Evolutionary conservation across 2,329 filamentous ascomycete species (phyloP), one percentile per base, ranked within the genome.

Genomic region (Cladosporium sp.): DNA sequence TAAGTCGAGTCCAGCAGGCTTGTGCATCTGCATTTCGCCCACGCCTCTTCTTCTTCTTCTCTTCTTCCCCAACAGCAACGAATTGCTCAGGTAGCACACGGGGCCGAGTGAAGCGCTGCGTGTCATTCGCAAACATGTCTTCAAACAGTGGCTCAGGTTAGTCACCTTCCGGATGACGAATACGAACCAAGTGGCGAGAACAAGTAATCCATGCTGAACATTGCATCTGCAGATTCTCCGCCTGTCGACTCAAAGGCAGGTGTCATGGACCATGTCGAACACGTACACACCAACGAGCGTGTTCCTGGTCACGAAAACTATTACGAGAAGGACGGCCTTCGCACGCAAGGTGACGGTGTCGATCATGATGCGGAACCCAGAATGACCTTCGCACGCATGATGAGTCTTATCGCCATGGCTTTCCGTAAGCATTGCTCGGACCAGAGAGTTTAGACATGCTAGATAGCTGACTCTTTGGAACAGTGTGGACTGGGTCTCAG

Each of bases 401-500:
- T 83, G 79, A 78, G 77, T 54, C 73, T 85, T 47, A 64, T 80
- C 13, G 81, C 81, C 58, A 83, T 84, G 80, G 80, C 80, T 4
- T 82, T 86, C 57, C 71, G 64, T 65, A 58, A 36, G 65, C 56
- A 20, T 6, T 17, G 6, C 35, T 25, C 22, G n/a, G 15, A 13
- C 13, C 24, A 39, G 19, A 13, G n/a, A 10, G 17, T 12, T 6
- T 25, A 10, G 8, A 13, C 3, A 1, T 35, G 3, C 13, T 15
- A 19, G 24, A 34, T 24, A 36, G 37, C 56, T 61, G 34, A 60
- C 36, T 9, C 32, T 24, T 22, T 8, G 15, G 8, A 32, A 22
- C 19, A 51, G 55, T 84, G 20, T 85, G 82, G 82, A 80, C 81
- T 48, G 82, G 82, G 36, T 83, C 80, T 50, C 83, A 85, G 62